These are phyloP conservation scores for Avicennia marina DNA, from an alignment of 257 asterid species.

Conservation along the genomic window DNA sequence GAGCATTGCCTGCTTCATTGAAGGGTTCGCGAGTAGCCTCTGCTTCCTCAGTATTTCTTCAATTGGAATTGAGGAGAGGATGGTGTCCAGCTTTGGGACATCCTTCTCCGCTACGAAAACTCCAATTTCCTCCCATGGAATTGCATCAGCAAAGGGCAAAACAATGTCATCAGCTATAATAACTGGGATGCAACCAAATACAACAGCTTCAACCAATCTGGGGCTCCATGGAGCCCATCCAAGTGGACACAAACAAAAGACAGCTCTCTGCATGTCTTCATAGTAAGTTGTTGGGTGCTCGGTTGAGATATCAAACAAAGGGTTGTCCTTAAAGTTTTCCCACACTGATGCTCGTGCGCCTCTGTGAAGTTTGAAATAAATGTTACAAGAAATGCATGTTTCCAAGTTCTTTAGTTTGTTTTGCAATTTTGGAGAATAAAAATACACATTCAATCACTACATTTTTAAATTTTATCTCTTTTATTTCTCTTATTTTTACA, in stretches of 20 bases:
- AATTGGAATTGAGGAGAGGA: constrained; percentile 68
- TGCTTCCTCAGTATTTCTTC: constrained; percentile 74
- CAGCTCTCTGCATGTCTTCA: constrained; percentile 88
- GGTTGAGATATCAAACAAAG: constrained; percentile 75
- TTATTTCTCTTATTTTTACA: no score
- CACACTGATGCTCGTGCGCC: constrained; percentile 94
- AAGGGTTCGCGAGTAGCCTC: constrained; percentile 78
- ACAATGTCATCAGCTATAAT: constrained; percentile 90
- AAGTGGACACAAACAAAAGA: constrained; percentile 86
- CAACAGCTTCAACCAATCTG: constrained; percentile 84
- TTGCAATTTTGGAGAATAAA: no score
- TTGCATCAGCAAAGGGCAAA: constrained; percentile 89
- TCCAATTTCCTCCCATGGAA: constrained; percentile 95
- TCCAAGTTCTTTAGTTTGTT: neutral
- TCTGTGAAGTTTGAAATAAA: constrained; percentile 34
- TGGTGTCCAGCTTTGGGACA: constrained; percentile 72
- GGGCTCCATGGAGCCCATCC: constrained; percentile 99
- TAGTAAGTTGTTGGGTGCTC: constrained; percentile 89
- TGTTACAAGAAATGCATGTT: neutral
- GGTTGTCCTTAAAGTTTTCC: constrained; percentile 92
- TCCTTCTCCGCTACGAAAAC: constrained; percentile 80
- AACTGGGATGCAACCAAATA: constrained; percentile 90
- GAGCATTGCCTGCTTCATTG: constrained; percentile 90
- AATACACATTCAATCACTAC: no score
- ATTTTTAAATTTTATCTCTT: no score